Base-by-base conservation (phyloP, 2,329 filamentous ascomycete genomes). In the Trichophyton rubrum region DNA sequence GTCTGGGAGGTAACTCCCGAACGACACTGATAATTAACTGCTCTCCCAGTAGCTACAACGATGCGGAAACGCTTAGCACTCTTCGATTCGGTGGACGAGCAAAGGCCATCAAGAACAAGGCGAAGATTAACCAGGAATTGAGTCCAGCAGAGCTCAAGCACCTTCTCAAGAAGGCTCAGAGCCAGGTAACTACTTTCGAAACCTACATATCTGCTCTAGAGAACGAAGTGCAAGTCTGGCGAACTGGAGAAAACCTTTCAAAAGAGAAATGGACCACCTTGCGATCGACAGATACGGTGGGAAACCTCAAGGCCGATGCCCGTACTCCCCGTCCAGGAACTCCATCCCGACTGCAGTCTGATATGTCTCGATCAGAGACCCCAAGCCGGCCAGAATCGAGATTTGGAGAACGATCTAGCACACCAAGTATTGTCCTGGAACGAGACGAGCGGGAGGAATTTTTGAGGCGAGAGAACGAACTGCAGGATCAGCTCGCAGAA, bases 61-160 rank as follows among this genome's bases (percentile, higher is more conserved):
- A 96, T 76, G 85, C 86, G 60, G 93, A 99, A 78, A 97, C 93
- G 0, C 77, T 97, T 56, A 87, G 90, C 66, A 99, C 93, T 0
- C 77, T 99, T 63, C 85, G 91, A 53, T 99, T 97, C 71, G 93
- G 93, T 79, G 95, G 93, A 76, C 82, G 93, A 72, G 93, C 93
- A 61, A 99, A 99, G 80, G 89, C 90, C 0, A 99, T 99, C 79
- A 96, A 97, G 86, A 97, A 97, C 80, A 97, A 97, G 82, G 93
- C 93, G 75, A 99, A 97, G 86, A 88, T 99, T 82, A 99, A 99
- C 72, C 91, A 92, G 53, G 93, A 99, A 75, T 83, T 99, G 68
- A 97, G 92, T 69, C 93, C 93, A 53, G 85, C 90, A 11, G 93
- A 99, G 75, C 85, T 99, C 79, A 99, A 97, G 77, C 82, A 85